A percentile compares a stretch with the other conserved stretches of the same genome.
Evolutionary conservation across 805 yeast species (phyloP).

Genomic region (Pichia scutulata): DNA sequence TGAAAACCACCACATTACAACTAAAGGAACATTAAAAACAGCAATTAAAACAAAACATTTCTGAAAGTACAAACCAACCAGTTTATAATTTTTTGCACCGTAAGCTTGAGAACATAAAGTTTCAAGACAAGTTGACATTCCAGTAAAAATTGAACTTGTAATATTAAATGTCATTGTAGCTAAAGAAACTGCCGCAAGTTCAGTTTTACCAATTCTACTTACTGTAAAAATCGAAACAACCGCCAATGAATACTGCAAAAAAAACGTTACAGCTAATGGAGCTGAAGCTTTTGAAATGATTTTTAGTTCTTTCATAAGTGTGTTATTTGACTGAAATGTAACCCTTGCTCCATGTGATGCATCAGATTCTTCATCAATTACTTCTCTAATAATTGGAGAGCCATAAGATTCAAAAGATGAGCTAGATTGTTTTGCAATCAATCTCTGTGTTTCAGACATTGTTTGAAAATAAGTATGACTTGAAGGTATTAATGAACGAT

Average conservation of each 20-base stretch:
- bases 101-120: slow-evolving; percentile 75
- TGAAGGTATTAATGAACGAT: too few species aligned
- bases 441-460: not conserved
- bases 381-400: not conserved
- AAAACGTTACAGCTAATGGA: slow-evolving; percentile 59
- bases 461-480: too few species aligned
- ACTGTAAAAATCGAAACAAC: slow-evolving; percentile 75
- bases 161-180: slow-evolving; percentile 78
- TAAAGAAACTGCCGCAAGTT: slow-evolving; percentile 68
- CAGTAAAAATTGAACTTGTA: slow-evolving; percentile 65
- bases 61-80: slow-evolving; percentile 62
- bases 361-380: not conserved
- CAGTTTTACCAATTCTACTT: slow-evolving; percentile 63
- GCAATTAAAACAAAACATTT: slow-evolving; percentile 61
- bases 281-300: slow-evolving; percentile 35
- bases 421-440: not conserved
- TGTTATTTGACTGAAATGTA: not conserved
- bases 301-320: slow-evolving; percentile 21
- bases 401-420: not conserved
- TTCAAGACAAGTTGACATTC: slow-evolving; percentile 67
- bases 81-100: slow-evolving; percentile 54
- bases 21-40: slow-evolving; percentile 52
- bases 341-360: too few species aligned
- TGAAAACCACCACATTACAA: slow-evolving; percentile 58
- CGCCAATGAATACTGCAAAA: slow-evolving; percentile 51